Evolutionary conservation across 257 asterid species (phyloP), one percentile per base, ranked within the genome.

Genomic region (Voacanga thouarsii): DNA sequence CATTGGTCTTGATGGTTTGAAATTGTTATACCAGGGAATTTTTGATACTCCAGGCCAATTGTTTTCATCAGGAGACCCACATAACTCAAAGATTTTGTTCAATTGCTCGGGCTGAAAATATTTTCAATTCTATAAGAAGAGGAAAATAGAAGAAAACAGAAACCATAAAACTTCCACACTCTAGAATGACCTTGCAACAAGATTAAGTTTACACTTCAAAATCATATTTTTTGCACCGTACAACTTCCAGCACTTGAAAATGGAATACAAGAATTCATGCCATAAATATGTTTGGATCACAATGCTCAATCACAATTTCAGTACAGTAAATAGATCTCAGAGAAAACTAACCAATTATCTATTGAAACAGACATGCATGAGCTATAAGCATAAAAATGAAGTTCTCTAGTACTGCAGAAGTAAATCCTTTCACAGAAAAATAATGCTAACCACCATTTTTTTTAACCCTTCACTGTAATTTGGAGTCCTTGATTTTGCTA

Each of bases 21-120:
- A 87, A 82, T 91, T 92, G 86, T 86, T 92, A 76, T 91, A 92
- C 91, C 94, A 92, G 49, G 97, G 97, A 72, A 86, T 85, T 84
- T 92, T 92, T 33, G 97, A 84, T 73, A 92, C 97, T 55, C 96
- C 97, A 73, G 97, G 97, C 97, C 97, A 92, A 80, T 80, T 91
- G 30, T 85, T 92, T 82, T 92, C 97, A 30, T 59, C 91, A 30
- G 97, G 96, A 72, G 92, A 84, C 49, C 97, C 97, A 75, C 96
- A 90, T 18, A 92, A 83, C 82, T 92, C 97, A 66, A 90, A 91
- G 49, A 91, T 92, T 75, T 92, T 92, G 80, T 88, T 87, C 85
- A 92, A 67, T 78, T 92, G 97, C 85, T 92, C 97, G 37, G 97
- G 90, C 97, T 92, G 72, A 80, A 85, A 81, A 68, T 10, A 28